Conservation (phyloP, 148 eudicot species). For the Nepenthes gracilis region DNA sequence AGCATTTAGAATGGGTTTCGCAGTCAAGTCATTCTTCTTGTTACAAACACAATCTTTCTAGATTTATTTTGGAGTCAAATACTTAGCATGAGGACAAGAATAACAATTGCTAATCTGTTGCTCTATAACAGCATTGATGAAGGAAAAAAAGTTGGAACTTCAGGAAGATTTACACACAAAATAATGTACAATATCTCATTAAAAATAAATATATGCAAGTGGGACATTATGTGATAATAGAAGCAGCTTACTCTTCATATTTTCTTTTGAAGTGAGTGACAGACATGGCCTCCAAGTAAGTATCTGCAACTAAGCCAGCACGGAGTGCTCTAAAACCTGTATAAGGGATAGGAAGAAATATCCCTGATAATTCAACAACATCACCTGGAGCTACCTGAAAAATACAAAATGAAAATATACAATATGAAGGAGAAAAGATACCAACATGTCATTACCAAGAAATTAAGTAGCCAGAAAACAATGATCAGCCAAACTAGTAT, state of each 20-base stretch:
- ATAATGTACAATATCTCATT: too few relatives aligned
- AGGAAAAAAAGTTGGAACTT: too few relatives aligned
- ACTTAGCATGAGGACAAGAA: too few relatives aligned
- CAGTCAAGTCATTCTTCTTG: not conserved
- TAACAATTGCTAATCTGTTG: too few relatives aligned
- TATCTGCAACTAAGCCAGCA: slow-evolving; percentile 97
- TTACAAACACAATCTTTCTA: too few relatives aligned
- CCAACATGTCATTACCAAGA: not conserved
- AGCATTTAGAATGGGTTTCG: not conserved
- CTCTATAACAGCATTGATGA: too few relatives aligned
- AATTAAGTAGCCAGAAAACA: not conserved
- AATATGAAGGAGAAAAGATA: not conserved
- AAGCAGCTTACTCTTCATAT: slow-evolving; percentile 88
- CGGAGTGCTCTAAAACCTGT: slow-evolving; percentile 98
- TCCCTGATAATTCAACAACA: slow-evolving; percentile 87
- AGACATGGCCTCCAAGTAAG: slow-evolving; percentile 98
- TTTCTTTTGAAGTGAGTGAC: slow-evolving; percentile 89
- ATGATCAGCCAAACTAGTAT: too few relatives aligned
- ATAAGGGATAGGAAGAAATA: slow-evolving; percentile 94
- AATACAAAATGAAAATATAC: not conserved
- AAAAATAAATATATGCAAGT: not conserved
- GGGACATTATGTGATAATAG: not conserved
- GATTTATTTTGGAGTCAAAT: too few relatives aligned
- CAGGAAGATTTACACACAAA: too few relatives aligned
- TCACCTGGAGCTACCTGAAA: slow-evolving; percentile 91